A percentile compares a stretch with the other conserved stretches of the same genome.
phyloP scores from a whole-genome alignment of 2,329 filamentous ascomycete genomes.

The Colletotrichum caudatum region DNA sequence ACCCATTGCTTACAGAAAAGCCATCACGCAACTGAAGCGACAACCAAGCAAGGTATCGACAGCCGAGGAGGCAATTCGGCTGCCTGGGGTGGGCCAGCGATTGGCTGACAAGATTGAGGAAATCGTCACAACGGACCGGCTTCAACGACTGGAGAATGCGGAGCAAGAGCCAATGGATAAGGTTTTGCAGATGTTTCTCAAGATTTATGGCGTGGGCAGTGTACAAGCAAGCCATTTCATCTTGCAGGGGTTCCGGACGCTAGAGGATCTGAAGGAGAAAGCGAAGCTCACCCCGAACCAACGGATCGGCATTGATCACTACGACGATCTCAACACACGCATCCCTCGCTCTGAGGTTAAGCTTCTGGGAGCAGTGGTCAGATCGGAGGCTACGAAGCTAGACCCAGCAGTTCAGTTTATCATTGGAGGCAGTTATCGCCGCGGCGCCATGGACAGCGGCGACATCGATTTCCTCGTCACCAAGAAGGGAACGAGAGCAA shows the following conservation, averaged over 20 bases:
- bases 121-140: slow-evolving; percentile 79
- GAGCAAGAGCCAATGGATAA: slow-evolving; percentile 74
- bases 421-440: slow-evolving; percentile 86
- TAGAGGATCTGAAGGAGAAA: slow-evolving; percentile 75
- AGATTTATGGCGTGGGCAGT: slow-evolving; percentile 83
- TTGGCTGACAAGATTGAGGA: slow-evolving; percentile 91
- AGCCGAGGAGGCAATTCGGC: slow-evolving; percentile 73
- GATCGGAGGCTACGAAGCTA: slow-evolving; percentile 65
- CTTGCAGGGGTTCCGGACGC: slow-evolving; percentile 76
- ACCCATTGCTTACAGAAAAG: slow-evolving; percentile 79
- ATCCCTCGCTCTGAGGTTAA: slow-evolving; percentile 84
- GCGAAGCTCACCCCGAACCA: slow-evolving; percentile 78
- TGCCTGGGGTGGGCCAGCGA: slow-evolving; percentile 78
- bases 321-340: slow-evolving; percentile 80
- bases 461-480: slow-evolving; percentile 92
- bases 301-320: slow-evolving; percentile 80
- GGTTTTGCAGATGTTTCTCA: slow-evolving; percentile 76
- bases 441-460: slow-evolving; percentile 78
- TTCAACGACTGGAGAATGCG: slow-evolving; percentile 79
- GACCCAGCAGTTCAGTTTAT: slow-evolving; percentile 77
- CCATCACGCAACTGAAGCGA: slow-evolving; percentile 77
- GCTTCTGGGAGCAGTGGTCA: slow-evolving; percentile 75
- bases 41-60: slow-evolving; percentile 74
- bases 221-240: slow-evolving; percentile 81
- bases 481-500: slow-evolving; percentile 66